Percentiles rank a stretch among this genome's conserved stretches.
These are phyloP conservation scores for Saccharomycopsis sp. DNA, from an alignment of 805 yeast genomes.

Conservation along the genomic window DNA sequence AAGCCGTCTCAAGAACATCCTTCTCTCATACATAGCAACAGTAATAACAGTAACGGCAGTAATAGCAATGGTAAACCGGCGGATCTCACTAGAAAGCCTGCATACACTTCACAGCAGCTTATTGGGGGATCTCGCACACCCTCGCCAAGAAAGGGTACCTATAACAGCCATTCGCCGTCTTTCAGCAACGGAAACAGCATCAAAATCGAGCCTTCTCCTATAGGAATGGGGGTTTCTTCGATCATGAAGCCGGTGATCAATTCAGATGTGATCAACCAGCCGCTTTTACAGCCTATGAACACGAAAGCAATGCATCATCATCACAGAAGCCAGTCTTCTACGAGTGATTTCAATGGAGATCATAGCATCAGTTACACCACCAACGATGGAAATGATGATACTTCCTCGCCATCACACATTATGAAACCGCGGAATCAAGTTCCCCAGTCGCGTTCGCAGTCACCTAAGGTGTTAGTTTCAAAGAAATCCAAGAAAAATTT, in stretches of 20 bases:
- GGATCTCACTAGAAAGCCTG: background rate
- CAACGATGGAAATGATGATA: too few relatives aligned
- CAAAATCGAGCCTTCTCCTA: constrained; percentile 21
- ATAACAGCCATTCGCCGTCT: constrained; percentile 11
- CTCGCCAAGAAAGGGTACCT: constrained; percentile 6
- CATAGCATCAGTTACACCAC: constrained; percentile 10
- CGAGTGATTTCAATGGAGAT: constrained; percentile 2
- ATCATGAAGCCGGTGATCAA: constrained; percentile 21
- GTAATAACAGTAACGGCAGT: constrained; percentile 17
- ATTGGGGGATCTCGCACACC: background rate
- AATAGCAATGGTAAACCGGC: background rate
- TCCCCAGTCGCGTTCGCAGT: constrained; percentile 20
- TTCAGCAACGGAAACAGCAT: constrained; percentile 8
- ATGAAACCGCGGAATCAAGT: background rate
- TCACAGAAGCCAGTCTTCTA: background rate
- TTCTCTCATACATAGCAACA: constrained; percentile 21
- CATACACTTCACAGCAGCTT: constrained; percentile 1
- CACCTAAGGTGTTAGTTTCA: constrained; percentile 15
- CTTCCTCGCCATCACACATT: too few relatives aligned
- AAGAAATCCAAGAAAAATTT: constrained; percentile 10
- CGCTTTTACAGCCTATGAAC: constrained; percentile 6
- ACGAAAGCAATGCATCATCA: too few relatives aligned
- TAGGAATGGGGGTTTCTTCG: constrained; percentile 28
- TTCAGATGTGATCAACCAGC: background rate
- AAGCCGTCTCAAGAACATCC: constrained; percentile 24